Evolutionary conservation across 768 basidiomycete species (phyloP), one percentile per base, ranked within the genome.

Genomic region (Asterophora parasitica): DNA sequence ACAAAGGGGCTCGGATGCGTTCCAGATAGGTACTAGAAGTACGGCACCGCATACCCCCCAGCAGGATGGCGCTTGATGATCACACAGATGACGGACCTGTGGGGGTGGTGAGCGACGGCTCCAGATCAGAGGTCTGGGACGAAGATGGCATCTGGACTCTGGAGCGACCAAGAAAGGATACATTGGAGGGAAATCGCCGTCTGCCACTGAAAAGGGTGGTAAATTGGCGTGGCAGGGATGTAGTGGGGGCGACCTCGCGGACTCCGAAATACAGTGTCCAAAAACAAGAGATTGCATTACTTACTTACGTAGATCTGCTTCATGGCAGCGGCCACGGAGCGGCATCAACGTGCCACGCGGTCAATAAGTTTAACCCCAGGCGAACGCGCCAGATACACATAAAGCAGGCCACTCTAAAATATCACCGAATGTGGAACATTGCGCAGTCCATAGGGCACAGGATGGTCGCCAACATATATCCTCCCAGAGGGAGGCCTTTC

Each of bases 231-330:
- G 35, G 35, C 26, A 16, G 26, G 44, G 44, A 46, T 13, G 30
- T 3, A 8, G 9, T 12, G 12, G 23, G 23, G 4, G 26, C 23
- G n/a, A 2, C 17, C 12, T 46, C 45, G 45, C 45, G 35, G 45
- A 39, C 34, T 37, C 15, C n/a, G 34, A 46, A 46, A 37, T 17
- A 46, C 17, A 46, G 9, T 11, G 34, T 7, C 44, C 19, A 34
- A 45, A 42, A 42, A 45, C 35, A 38, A 38, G 36, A 15, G 46
- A 13, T 31, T 32, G 11, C 3, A 40, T 6, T 23, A 23, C 23
- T 6, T 23, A 23, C 23, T 47, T 32, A 47, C 46, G 46, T 47
- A 16, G 46, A 47, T 30, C 12, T 47, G 46, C 36, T 6, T 47
- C 37, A 19, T 32, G 46, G 30, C 39, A 37, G 31, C 26, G 26